Evolutionary conservation across 768 basidiomycete genomes (phyloP).

Genomic region (Boletellus ananas): DNA sequence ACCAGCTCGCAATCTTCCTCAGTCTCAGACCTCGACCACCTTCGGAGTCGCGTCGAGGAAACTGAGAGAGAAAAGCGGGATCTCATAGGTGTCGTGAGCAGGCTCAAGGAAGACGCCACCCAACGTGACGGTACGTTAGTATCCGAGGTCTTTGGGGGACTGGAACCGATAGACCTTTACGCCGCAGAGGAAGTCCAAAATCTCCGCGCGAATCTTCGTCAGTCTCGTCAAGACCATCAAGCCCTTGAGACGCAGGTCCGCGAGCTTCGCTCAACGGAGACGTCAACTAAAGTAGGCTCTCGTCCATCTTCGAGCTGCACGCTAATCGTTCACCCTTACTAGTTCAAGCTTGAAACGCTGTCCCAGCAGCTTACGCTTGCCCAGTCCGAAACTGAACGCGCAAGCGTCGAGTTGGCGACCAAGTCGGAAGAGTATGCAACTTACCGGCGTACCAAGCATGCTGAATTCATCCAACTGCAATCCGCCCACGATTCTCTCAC

Average conservation of each 20-base stretch:
- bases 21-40: conserved; percentile 53
- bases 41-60: conserved; percentile 65
- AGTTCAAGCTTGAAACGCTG: conserved; percentile 87
- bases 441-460: conserved; percentile 77
- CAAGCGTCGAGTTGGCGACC: conserved; percentile 59
- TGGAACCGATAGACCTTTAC: background rate
- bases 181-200: conserved; percentile 65
- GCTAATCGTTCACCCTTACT: background rate
- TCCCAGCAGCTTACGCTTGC: conserved; percentile 78
- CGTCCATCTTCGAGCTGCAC: background rate
- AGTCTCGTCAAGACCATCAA: conserved; percentile 72
- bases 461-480: conserved; percentile 73
- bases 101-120: conserved; percentile 70
- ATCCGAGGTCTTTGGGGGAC: background rate
- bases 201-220: conserved; percentile 65
- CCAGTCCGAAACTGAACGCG: conserved; percentile 71
- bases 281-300: conserved; percentile 63
- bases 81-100: conserved; percentile 76
- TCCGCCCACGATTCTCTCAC: conserved; percentile 69
- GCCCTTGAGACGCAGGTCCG: conserved; percentile 62
- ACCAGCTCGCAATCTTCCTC: conserved; percentile 60
- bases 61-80: conserved; percentile 89
- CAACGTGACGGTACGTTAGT: conserved; percentile 66
- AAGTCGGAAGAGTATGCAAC: conserved; percentile 82
- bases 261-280: conserved; percentile 70